Base-by-base conservation (phyloP, 768 basidiomycete genomes). In the Tylopilus balloui region DNA sequence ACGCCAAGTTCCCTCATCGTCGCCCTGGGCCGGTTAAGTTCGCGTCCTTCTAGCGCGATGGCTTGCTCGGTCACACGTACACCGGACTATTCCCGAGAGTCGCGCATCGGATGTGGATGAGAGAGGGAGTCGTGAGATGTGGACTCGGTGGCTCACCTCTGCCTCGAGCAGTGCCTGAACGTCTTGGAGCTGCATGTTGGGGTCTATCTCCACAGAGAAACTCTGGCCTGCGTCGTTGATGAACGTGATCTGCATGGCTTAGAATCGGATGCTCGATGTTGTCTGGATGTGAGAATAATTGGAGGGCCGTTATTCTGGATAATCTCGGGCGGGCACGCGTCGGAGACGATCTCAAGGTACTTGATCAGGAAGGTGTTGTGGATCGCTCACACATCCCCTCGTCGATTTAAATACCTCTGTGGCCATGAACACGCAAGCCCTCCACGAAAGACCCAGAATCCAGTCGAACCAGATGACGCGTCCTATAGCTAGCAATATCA, bases 141-240 rank as follows among this genome's bases (percentile, higher is more conserved):
- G 20, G 20, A 15, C 17, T n/a, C n/a, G 27, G 44, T 36, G n/a
- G 64, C 84, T 66, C 65, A 92, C 95, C 81, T 97, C 94, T 0
- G 86, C 94, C 69, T 96, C 92, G n/a, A 96, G 76, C 46, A 97
- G 74, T 12, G 91, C 95, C 79, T 87, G 86, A 31, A 97, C 84
- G 65, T 94, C 88, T 73, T 91, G 88, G 24, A 98, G 79, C 66
- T 90, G 84, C 88, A 97, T 93, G 45, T 77, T 78, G 1, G 89
- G 79, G 70, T 93, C 91, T 57, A 96, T 90, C 63, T 97, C 94
- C 43, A 95, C 71, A 34, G 69, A 60, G 57, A 78, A 88, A 1
- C 75, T 71, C 48, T 83, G 73, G 8, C 86, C 87, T 19, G 77
- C 53, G 54, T 89, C 87, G 42, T 73, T 86, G 37, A 81, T 69